Percentiles rank a stretch among this genome's conserved stretches.
Evolutionary conservation across 768 basidiomycete species (phyloP).

Genomic region (Mycena galopus): DNA sequence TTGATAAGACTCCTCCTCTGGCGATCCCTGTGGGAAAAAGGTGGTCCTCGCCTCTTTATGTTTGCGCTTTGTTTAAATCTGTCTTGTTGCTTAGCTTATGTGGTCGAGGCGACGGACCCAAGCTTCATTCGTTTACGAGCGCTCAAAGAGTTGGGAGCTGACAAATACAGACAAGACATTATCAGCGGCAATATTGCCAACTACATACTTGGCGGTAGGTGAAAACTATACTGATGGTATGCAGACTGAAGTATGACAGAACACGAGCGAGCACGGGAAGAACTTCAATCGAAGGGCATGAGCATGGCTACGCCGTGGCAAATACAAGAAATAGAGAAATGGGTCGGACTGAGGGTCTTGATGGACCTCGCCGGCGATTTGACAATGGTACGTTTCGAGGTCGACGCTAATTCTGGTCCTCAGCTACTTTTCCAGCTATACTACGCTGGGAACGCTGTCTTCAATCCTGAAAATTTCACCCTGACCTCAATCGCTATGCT

Average conservation of each 20-base stretch:
- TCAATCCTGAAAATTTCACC: constrained; percentile 51
- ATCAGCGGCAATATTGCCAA: constrained; percentile 50
- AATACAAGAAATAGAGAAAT: background rate
- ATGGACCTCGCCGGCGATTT: constrained; percentile 25
- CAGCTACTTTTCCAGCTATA: constrained; percentile 46
- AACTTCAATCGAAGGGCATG: constrained; percentile 26
- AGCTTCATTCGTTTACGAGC: constrained; percentile 48
- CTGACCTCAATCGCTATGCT: constrained; percentile 56
- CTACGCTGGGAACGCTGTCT: constrained; percentile 49
- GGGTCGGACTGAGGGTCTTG: constrained; percentile 6
- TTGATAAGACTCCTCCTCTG: constrained; percentile 37
- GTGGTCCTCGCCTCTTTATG: constrained; percentile 32
- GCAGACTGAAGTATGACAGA: constrained; percentile 21
- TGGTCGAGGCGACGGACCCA: constrained; percentile 47
- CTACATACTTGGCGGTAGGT: constrained; percentile 29
- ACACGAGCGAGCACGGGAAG: constrained; percentile 21
- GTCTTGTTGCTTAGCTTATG: constrained; percentile 37
- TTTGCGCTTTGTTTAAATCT: background rate
- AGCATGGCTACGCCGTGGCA: background rate
- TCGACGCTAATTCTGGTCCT: background rate
- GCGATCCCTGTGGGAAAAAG: constrained; percentile 45
- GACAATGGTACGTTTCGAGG: constrained; percentile 23
- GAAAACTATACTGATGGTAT: background rate
- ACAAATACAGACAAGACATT: constrained; percentile 52
- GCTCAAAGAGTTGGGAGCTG: constrained; percentile 44